Evolutionary conservation across 108 stramenopile species (phyloP), one percentile per base, ranked within the genome.

Genomic region (Chaetoceros muelleri): DNA sequence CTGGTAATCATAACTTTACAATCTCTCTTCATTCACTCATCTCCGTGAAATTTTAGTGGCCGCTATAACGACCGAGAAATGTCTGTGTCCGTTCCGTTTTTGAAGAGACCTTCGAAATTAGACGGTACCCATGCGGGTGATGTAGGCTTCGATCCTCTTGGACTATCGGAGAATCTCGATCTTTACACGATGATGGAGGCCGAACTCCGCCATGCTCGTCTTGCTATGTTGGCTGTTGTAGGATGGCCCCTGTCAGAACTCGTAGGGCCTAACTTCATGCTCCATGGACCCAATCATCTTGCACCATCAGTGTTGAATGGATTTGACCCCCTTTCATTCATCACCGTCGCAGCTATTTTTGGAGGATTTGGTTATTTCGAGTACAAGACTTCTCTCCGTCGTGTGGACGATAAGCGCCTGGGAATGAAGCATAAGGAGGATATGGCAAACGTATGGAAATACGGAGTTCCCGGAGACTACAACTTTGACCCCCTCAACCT

Each of bases 61-160:
- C 81, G 83, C 34, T 82, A 79, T 70, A 60, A 66, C 49, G 62
- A 53, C 24, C 68, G 64, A 31, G 57, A 78, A 26, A 62, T 62
- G 24, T 90, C 89, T 53, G 67, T 79, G 50, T 75, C 89, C 17
- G 2, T 90, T 44, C 89, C 89, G 30, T 79, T 86, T 57, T 57
- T 85, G 40, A 71, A 77, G 50, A 78, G 83, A 25, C 89, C 89
- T 1, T 44, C 76, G 31, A 60, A 65, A 23, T 72, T 90, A 53
- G 89, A 90, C 57, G 89, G 87, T 30, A 77, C 71, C 30, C 84
- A 85, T 52, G 84, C 87, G 45, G 87, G 87, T 21, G 87, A 90
- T 44, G 82, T 60, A 53, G 87, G 87, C 23, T 90, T 90, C 51
- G 87, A 90, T 58, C 87, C 87, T 3, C 71, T 90, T 25, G 87